Percentiles rank a stretch among this genome's conserved stretches.
phyloP scores from a whole-genome alignment of 2,329 filamentous ascomycete genomes.

The Epichloe scottii region DNA sequence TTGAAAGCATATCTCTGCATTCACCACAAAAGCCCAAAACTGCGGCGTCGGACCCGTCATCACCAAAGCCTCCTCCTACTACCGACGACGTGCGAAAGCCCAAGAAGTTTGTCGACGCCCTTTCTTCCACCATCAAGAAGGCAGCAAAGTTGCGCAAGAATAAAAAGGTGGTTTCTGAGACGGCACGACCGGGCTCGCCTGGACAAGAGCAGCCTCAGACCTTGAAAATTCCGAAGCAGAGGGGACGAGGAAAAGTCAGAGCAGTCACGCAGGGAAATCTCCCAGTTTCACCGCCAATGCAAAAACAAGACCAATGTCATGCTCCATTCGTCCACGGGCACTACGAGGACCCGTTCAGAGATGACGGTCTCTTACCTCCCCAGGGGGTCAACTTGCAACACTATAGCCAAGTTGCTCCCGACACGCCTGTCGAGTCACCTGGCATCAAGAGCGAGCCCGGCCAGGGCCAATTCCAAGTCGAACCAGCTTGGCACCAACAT shows the following conservation, averaged over 20 bases:
- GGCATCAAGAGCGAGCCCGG: conserved; percentile 19
- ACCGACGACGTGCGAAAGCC: conserved; percentile 18
- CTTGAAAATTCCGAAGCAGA: conserved; percentile 21
- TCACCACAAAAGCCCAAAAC: conserved; percentile 19
- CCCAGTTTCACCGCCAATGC: conserved; percentile 15
- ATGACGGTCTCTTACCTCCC: conserved; percentile 14
- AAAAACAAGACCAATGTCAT: conserved; percentile 15
- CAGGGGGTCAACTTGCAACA: conserved; percentile 15
- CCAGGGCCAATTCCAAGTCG: conserved; percentile 14
- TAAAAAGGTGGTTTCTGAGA: conserved; percentile 12
- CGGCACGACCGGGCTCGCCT: conserved; percentile 18
- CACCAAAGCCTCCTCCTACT: conserved; percentile 20
- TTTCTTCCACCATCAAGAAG: conserved; percentile 29
- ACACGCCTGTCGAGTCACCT: conserved; percentile 28
- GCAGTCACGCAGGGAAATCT: conserved; percentile 9
- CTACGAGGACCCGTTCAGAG: conserved; percentile 27
- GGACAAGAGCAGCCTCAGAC: conserved; percentile 16
- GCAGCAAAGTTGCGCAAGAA: conserved; percentile 22
- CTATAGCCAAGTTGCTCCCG: conserved; percentile 20
- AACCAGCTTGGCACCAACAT: conserved; percentile 9
- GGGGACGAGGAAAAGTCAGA: conserved; percentile 14
- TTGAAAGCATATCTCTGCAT: conserved; percentile 35
- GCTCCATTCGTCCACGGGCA: conserved; percentile 22
- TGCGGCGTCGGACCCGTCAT: conserved; percentile 18
- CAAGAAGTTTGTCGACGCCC: conserved; percentile 28